Evolutionary conservation across 768 basidiomycete species (phyloP), one percentile per base, ranked within the genome.

Genomic region (Panus rudis): DNA sequence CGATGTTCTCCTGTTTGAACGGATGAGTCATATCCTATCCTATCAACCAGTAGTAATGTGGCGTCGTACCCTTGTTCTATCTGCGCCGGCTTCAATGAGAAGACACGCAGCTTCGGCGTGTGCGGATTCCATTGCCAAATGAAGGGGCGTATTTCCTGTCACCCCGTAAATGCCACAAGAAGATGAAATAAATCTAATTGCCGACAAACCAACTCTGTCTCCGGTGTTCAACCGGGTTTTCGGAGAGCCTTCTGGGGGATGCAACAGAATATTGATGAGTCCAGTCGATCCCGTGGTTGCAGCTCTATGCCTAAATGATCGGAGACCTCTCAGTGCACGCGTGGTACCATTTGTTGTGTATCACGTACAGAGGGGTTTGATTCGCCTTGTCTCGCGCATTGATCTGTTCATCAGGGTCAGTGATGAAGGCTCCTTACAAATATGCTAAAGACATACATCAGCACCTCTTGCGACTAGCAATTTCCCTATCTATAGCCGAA

Each of bases 71-170:
- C 89, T 74, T 51, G 76, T 76, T 23, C 94, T 81, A 70, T 97
- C 94, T 6, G 93, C 93, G 16, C 94, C 94, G 35, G 91, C 93
- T 59, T 94, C 90, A 47, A 99, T 94, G 39, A 99, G 73, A 39
- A 86, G 62, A 2, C 92, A 86, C 8, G 94, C 94, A 13, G 81
- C 86, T 58, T 91, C 83, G 12, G 89, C 94, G 58, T 97, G 88
- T 14, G 84, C 94, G 42, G 88, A 92, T 55, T 99, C 94, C 84
- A 99, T 86, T 14, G 94, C 93, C 24, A 99, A 78, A 71, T 99
- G 96, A 27, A 99, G 68, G 2, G 96, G 92, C 2, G 96, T 97
- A 58, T 97, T 96, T 39, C 94, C 93, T 88, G 56, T n/a, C n/a
- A n/a, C n/a, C n/a, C n/a, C 41, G 34, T 38, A 43, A 48, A 54